Conservation (phyloP, 176 grass and related monocot species). For the Typha latifolia region DNA sequence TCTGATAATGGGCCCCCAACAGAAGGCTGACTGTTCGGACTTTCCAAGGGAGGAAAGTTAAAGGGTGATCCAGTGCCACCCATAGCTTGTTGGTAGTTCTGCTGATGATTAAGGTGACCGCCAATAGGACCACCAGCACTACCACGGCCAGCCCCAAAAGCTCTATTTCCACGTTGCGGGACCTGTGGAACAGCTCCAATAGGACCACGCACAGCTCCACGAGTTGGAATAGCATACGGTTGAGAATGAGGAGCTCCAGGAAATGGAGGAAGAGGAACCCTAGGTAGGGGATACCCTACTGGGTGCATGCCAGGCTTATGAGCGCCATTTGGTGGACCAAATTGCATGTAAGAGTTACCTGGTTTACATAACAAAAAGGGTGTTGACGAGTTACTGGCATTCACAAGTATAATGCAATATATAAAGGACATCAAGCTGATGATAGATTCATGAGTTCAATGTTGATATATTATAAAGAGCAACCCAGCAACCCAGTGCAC, state of each 20-base stretch:
- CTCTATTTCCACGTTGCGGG: constrained; percentile 71
- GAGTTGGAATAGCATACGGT: constrained; percentile 89
- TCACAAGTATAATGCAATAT: not conserved
- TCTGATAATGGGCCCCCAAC: constrained; percentile 66
- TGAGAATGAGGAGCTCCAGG: constrained; percentile 85
- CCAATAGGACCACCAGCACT: constrained; percentile 84
- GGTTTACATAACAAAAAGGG: constrained; percentile 1
- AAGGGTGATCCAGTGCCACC: constrained; percentile 51
- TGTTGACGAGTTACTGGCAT: not conserved
- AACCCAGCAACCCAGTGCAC: too few relatives aligned
- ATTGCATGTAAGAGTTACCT: constrained; percentile 78
- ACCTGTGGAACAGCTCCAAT: constrained; percentile 67
- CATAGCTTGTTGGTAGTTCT: constrained; percentile 76
- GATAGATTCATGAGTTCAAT: not conserved
- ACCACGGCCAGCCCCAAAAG: constrained; percentile 66
- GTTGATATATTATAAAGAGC: too few relatives aligned
- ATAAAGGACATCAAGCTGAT: not conserved
- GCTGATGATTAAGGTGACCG: constrained; percentile 85
- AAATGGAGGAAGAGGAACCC: constrained; percentile 75
- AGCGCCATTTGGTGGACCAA: constrained; percentile 70
- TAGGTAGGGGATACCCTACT: constrained; percentile 63
- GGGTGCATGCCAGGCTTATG: constrained; percentile 74
- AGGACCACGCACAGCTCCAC: constrained; percentile 74
- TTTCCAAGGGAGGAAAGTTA: constrained; percentile 60
- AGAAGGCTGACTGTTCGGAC: constrained; percentile 78